Percentiles rank a stretch among this genome's conserved stretches.
Conservation (phyloP, 2,329 filamentous ascomycete genomes). For the Alternaria sp. region DNA sequence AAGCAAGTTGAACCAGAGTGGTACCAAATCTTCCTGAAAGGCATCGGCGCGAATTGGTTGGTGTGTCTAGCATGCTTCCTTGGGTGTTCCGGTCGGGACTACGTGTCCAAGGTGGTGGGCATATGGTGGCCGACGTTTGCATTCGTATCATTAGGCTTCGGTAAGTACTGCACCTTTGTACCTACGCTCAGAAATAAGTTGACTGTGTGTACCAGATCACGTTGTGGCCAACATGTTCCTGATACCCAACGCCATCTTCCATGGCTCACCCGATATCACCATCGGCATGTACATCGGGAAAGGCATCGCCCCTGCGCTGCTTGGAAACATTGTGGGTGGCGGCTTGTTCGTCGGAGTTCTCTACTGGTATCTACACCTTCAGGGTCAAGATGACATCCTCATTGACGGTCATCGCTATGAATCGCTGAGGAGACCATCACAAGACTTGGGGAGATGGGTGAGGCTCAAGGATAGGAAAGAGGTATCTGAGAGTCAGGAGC, state of each 20-base stretch:
- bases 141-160: constrained; percentile 35
- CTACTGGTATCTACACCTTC: constrained; percentile 13
- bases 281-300: constrained; percentile 43
- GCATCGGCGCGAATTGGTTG: constrained; percentile 34
- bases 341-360: constrained; percentile 12
- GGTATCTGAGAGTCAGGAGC: neutral
- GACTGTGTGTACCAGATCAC: constrained; percentile 21
- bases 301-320: constrained; percentile 33
- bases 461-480: neutral
- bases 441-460: neutral
- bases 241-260: constrained; percentile 37
- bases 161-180: neutral
- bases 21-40: constrained; percentile 31
- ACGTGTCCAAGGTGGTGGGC: constrained; percentile 33
- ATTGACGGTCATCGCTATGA: constrained; percentile 12
- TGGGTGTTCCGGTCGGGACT: constrained; percentile 30
- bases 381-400: constrained; percentile 5
- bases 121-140: constrained; percentile 40
- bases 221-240: constrained; percentile 43
- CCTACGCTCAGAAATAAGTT: neutral
- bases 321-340: constrained; percentile 36
- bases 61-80: constrained; percentile 34
- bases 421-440: neutral
- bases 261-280: constrained; percentile 24
- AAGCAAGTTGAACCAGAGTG: constrained; percentile 29